Evolutionary conservation across 2,329 filamentous ascomycete genomes (phyloP), one percentile per base, ranked within the genome.

Genomic region (Ceratocystis cubensis): DNA sequence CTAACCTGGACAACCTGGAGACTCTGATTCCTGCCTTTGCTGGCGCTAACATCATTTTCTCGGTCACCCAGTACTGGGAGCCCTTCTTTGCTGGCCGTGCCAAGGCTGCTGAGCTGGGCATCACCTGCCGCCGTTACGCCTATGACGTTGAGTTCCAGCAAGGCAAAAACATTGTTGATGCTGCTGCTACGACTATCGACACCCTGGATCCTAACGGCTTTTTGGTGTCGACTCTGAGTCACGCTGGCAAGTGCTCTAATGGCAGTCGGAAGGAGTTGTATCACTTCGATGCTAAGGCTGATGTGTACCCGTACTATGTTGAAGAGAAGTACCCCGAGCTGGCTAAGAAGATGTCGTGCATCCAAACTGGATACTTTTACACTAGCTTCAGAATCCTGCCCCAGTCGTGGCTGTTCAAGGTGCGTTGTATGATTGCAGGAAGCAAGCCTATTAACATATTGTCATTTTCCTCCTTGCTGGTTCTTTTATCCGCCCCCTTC

Each of bases 51-150:
- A 71, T 78, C 66, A 81, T 84, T 68, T 84, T 84, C 73, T 76
- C 76, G 68, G 78, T 82, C 63, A 84, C 82, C 0, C 78, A 84
- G 69, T 84, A 81, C 73, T 84, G 79, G 78, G 78, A 81, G 65
- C 75, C 77, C 1, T 82, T 82, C 70, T 77, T 78, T 71, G 74
- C 76, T 2, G 75, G 76, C 0, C 76, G 77, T 13, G 70, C 73
- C 25, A 73, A 74, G 63, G 78, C 77, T 2, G 67, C 71, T 3
- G 73, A 75, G 41, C 70, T 72, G 13, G 78, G 77, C 4, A 72
- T 80, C 17, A 76, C 75, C 0, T 78, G 76, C 69, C 75, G 78
- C 10, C 72, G 72, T 65, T 78, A 76, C 67, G 78, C 78, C 0
- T 81, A 79, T 68, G 74, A 81, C 0, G 72, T 78, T 1, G 83